phyloP scores from a whole-genome alignment of 441 rosid species.

The Pelargonium australe region DNA sequence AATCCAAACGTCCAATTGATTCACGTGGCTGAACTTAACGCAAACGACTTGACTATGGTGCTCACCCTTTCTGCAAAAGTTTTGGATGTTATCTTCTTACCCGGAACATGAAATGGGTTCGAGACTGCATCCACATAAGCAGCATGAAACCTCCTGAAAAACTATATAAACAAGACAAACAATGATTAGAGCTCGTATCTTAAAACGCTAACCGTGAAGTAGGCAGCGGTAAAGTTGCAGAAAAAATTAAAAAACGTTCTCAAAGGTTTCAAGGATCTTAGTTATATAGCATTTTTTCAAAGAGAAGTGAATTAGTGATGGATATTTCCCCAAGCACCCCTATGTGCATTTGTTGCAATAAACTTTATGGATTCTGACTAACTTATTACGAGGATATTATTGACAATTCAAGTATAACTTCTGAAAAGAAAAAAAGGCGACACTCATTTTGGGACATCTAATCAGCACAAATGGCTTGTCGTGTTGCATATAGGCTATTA shows the following conservation, averaged over 20 bases:
- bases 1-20: neutral
- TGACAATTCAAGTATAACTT: no score
- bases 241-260: neutral
- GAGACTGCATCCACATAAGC: slow-evolving; percentile 91
- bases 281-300: no score
- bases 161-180: slow-evolving; percentile 30
- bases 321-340: no score
- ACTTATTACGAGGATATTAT: no score
- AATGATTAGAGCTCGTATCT: neutral
- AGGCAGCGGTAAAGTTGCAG: neutral
- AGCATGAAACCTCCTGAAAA: slow-evolving; percentile 80
- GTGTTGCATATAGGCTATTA: no score
- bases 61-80: slow-evolving; percentile 72
- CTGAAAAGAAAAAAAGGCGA: no score
- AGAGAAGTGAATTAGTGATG: no score
- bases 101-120: slow-evolving; percentile 91
- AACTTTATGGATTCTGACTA: no score
- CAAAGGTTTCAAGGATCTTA: neutral
- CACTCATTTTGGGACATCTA: no score
- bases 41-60: slow-evolving; percentile 79
- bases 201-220: neutral
- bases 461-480: no score
- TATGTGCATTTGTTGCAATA: no score
- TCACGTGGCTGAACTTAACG: slow-evolving; percentile 43
- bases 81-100: slow-evolving; percentile 88